phyloP scores from a whole-genome alignment of 805 yeast species.

The Debaryomyces prosopidis region DNA sequence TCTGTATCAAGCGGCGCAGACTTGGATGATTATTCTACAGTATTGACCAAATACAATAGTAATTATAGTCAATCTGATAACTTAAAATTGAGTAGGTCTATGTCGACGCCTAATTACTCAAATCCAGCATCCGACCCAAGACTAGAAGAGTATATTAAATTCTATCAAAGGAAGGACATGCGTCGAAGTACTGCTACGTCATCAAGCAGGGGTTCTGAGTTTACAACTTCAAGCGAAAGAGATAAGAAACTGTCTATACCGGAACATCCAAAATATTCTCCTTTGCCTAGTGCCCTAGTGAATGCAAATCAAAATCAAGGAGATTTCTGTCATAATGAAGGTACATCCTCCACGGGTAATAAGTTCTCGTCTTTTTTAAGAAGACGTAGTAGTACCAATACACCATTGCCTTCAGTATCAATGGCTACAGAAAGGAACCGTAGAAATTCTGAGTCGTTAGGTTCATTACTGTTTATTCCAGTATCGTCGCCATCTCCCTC shows the following conservation, averaged over 20 bases:
- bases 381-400: constrained; percentile 18
- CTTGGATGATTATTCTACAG: not conserved
- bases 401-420: constrained; percentile 5
- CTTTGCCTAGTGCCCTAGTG: constrained; percentile 18
- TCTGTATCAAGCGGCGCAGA: not conserved
- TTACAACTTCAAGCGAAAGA: not conserved
- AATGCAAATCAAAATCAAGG: constrained; percentile 13
- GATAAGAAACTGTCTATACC: constrained; percentile 1
- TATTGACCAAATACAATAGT: not conserved
- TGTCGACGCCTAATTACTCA: constrained; percentile 10
- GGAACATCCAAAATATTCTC: constrained; percentile 8
- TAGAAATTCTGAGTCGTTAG: constrained; percentile 7
- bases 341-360: constrained; percentile 6
- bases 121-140: constrained; percentile 25
- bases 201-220: not conserved
- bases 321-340: constrained; percentile 2
- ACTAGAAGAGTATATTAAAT: constrained; percentile 36
- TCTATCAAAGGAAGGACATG: constrained; percentile 26
- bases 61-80: not conserved
- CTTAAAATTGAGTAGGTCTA: constrained; percentile 9
- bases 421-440: constrained; percentile 16
- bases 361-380: constrained; percentile 31
- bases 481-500: constrained; percentile 4
- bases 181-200: constrained; percentile 4
- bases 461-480: not conserved